Evolutionary conservation across 1,284 basidiomycete species (phyloP).

Genomic region (Moesziomyces antarcticus): DNA sequence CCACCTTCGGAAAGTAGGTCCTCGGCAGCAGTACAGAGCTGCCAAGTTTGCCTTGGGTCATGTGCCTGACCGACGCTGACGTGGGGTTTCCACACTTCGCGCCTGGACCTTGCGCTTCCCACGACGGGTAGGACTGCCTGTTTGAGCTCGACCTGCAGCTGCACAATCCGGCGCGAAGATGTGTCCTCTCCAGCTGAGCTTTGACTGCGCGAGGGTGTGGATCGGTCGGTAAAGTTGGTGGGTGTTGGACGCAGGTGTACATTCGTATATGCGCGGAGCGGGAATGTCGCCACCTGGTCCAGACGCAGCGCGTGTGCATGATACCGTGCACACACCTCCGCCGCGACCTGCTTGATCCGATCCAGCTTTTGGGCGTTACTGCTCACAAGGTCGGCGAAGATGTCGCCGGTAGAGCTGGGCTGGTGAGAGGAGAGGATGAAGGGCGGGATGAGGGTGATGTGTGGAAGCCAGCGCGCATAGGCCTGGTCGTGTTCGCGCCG

Average conservation of each 20-base stretch:
- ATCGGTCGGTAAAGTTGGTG: conserved; percentile 21
- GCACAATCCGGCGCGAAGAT: conserved; percentile 9
- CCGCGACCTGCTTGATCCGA: conserved; percentile 1
- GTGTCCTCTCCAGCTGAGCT: not conserved
- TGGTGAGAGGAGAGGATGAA: conserved; percentile 4
- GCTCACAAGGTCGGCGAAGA: not conserved
- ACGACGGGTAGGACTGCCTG: not conserved
- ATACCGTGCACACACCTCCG: not conserved
- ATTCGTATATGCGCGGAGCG: conserved; percentile 14
- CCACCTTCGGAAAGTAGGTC: not conserved
- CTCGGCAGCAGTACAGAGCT: conserved; percentile 9
- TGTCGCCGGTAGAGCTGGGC: too few relatives aligned
- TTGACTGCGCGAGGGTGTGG: not conserved
- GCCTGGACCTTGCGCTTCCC: not conserved
- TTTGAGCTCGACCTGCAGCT: conserved; percentile 5
- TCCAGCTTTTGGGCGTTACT: conserved; percentile 6
- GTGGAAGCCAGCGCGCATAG: conserved; percentile 23
- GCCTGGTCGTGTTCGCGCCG: conserved; percentile 16
- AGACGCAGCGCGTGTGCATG: conserved; percentile 7
- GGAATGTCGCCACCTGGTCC: conserved; percentile 27
- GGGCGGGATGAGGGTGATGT: conserved; percentile 32
- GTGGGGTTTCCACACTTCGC: conserved; percentile 18
- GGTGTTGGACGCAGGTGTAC: conserved; percentile 25
- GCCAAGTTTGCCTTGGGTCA: conserved; percentile 4
- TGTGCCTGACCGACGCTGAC: conserved; percentile 23